Conservation (phyloP, 371 early-diverging fungal genomes). For the Sporodiniella umbellata region DNA sequence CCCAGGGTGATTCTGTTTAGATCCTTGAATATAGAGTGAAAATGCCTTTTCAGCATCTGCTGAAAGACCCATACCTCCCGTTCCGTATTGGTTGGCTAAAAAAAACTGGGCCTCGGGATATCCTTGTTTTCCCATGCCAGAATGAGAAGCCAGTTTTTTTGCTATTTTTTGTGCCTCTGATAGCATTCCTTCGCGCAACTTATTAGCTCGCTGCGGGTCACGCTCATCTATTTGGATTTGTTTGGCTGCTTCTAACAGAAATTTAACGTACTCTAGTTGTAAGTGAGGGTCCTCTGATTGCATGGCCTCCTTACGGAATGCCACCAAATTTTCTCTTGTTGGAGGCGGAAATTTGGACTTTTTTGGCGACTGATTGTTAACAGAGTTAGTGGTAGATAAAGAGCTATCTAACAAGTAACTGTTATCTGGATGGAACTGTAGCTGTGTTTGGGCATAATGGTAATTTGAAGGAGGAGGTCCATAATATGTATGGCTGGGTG, state of each 20-base stretch:
- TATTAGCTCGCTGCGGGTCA: slow-evolving; percentile 65
- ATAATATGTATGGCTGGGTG: slow-evolving; percentile 5
- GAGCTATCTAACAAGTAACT: slow-evolving; percentile 39
- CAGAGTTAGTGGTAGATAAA: slow-evolving; percentile 25
- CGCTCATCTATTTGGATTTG: slow-evolving; percentile 49
- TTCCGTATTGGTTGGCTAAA: slow-evolving; percentile 85
- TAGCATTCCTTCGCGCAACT: slow-evolving; percentile 65
- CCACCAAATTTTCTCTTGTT: slow-evolving; percentile 66
- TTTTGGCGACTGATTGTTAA: slow-evolving; percentile 25
- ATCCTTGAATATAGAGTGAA: slow-evolving; percentile 85
- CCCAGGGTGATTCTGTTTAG: slow-evolving; percentile 89
- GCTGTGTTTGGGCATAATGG: slow-evolving; percentile 1
- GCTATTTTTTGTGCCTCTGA: slow-evolving; percentile 78
- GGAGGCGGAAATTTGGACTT: slow-evolving; percentile 41
- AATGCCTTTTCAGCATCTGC: slow-evolving; percentile 91
- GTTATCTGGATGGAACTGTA: slow-evolving; percentile 5
- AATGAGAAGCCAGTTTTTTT: slow-evolving; percentile 67
- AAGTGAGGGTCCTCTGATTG: slow-evolving; percentile 71
- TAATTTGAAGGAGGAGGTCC: background rate
- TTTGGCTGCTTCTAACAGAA: slow-evolving; percentile 60
- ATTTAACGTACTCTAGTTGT: slow-evolving; percentile 81
- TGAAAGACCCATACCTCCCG: slow-evolving; percentile 67
- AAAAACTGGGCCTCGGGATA: slow-evolving; percentile 90
- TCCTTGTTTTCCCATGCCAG: slow-evolving; percentile 65
- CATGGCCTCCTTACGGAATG: slow-evolving; percentile 75